A percentile compares a stretch with the other conserved stretches of the same genome.
Evolutionary conservation across 306 rosid species (phyloP).

Genomic region (Arachis stenosperma): DNA sequence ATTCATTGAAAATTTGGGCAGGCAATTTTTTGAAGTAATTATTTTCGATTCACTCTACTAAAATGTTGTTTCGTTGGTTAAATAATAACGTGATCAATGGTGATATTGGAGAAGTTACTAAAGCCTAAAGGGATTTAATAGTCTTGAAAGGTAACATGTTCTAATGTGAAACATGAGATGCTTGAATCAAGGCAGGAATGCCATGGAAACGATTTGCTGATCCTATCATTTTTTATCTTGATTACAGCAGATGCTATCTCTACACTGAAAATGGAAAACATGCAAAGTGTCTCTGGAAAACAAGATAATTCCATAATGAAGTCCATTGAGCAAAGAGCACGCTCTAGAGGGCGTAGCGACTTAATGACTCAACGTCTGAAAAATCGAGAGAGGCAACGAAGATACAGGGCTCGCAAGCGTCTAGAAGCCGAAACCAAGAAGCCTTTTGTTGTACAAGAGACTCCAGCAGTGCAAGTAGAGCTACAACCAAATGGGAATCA

Average conservation of each 20-base stretch:
- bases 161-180: slow-evolving; percentile 33
- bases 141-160: slow-evolving; percentile 22
- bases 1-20: not conserved
- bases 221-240: slow-evolving; percentile 31
- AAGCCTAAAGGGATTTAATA: slow-evolving; percentile 16
- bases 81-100: slow-evolving; percentile 16
- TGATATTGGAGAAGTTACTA: slow-evolving; percentile 5
- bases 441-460: slow-evolving; percentile 42
- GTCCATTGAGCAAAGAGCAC: slow-evolving; percentile 52
- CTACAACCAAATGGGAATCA: slow-evolving; percentile 41
- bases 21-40: slow-evolving; percentile 14
- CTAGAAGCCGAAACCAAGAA: slow-evolving; percentile 66
- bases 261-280: slow-evolving; percentile 61
- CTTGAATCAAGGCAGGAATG: slow-evolving; percentile 24
- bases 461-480: slow-evolving; percentile 42
- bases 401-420: slow-evolving; percentile 93
- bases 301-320: slow-evolving; percentile 59
- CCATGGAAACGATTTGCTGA: slow-evolving; percentile 12
- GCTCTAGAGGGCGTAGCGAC: slow-evolving; percentile 56
- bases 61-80: slow-evolving; percentile 5
- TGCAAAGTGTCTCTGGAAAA: slow-evolving; percentile 47
- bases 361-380: slow-evolving; percentile 68
- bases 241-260: slow-evolving; percentile 53
- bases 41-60: slow-evolving; percentile 7
- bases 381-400: slow-evolving; percentile 89